phyloP scores from a whole-genome alignment of 2,329 filamentous ascomycete species.

The Neoscytalidium dimidiatum region DNA sequence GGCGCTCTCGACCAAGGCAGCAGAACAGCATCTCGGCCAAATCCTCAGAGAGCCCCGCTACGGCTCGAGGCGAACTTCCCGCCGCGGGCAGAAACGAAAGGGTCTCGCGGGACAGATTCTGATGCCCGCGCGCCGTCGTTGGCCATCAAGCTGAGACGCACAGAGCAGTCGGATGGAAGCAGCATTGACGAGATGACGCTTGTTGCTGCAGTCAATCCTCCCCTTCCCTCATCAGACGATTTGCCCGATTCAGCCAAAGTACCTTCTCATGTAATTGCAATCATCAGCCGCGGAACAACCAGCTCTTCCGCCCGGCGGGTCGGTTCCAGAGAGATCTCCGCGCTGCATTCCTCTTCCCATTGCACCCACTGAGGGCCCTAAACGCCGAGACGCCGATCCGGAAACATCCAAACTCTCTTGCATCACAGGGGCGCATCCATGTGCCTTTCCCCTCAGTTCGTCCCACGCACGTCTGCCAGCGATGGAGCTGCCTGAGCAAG shows the following conservation, averaged over 20 bases:
- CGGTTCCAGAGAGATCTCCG: neutral
- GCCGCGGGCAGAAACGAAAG: neutral
- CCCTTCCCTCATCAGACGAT: neutral
- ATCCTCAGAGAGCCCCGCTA: neutral
- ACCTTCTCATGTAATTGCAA: neutral
- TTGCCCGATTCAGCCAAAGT: neutral
- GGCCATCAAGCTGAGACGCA: conserved; percentile 5
- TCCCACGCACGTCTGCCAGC: neutral
- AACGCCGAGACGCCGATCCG: conserved; percentile 8
- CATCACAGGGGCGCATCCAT: neutral
- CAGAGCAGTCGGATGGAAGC: neutral
- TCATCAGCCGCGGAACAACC: neutral
- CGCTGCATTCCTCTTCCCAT: neutral
- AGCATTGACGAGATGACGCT: neutral
- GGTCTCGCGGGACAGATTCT: neutral
- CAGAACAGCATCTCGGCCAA: neutral
- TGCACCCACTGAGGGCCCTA: neutral
- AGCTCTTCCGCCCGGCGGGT: neutral
- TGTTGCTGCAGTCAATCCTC: neutral
- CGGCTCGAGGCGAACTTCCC: neutral
- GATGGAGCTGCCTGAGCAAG: neutral
- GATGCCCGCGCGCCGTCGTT: neutral
- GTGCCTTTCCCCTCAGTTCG: too few relatives aligned
- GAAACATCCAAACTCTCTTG: neutral
- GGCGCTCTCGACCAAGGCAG: neutral